Evolutionary conservation across 768 basidiomycete genomes (phyloP).

Genomic region (Strobilomyces echinocephalus): DNA sequence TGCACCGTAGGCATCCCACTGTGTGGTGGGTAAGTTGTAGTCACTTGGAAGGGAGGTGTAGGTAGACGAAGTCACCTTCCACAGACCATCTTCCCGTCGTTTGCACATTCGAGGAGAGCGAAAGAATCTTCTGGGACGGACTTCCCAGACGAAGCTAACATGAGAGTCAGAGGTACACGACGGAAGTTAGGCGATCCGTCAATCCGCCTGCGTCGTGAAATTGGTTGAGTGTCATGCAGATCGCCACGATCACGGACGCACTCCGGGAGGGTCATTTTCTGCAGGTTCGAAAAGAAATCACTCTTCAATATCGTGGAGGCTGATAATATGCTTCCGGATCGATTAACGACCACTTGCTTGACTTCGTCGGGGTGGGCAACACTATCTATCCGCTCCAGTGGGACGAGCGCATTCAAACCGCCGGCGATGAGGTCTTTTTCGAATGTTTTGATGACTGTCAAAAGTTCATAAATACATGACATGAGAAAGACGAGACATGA

Average conservation of each 20-base stretch:
- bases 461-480: neutral
- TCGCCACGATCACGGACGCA: constrained; percentile 33
- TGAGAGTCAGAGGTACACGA: constrained; percentile 61
- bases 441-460: constrained; percentile 87
- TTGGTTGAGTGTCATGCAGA: constrained; percentile 1
- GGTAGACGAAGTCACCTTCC: constrained; percentile 53
- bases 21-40: constrained; percentile 18
- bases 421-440: constrained; percentile 82
- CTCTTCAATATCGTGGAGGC: constrained; percentile 93
- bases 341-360: constrained; percentile 74
- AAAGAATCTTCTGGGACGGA: constrained; percentile 29
- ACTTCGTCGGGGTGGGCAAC: constrained; percentile 90
- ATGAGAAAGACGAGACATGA: neutral
- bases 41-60: neutral
- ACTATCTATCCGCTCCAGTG: constrained; percentile 71
- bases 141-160: constrained; percentile 21
- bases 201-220: constrained; percentile 53
- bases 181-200: constrained; percentile 96
- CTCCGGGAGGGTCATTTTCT: constrained; percentile 97
- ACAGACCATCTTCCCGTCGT: constrained; percentile 62
- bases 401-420: constrained; percentile 74
- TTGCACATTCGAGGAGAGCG: constrained; percentile 33
- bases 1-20: constrained; percentile 95
- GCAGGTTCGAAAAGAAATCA: constrained; percentile 89
- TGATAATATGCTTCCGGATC: constrained; percentile 81